These are phyloP conservation scores for Geranomyces michiganensis DNA, from an alignment of 192 early-diverging fungal genomes.

Conservation along the genomic window DNA sequence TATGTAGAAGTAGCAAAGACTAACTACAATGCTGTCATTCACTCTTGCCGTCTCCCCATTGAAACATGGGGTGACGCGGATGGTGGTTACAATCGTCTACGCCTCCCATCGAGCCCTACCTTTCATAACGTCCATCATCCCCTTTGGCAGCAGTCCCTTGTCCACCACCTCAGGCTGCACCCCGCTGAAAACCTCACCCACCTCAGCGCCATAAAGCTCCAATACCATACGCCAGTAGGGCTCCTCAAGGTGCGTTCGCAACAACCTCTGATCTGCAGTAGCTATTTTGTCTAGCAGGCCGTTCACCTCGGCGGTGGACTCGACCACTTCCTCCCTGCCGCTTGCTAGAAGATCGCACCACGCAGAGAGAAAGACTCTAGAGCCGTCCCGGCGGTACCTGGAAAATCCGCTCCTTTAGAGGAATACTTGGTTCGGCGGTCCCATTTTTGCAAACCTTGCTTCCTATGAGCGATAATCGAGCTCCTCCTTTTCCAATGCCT, in stretches of 20 bases:
- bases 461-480: neutral
- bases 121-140: conserved; percentile 8
- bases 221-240: neutral
- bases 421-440: conserved; percentile 3
- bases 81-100: neutral
- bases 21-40: no score
- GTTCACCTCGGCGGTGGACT: no score
- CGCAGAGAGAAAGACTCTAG: neutral
- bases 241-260: no score
- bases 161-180: conserved; percentile 1
- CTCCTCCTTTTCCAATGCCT: conserved; percentile 2
- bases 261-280: neutral
- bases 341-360: no score
- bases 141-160: conserved; percentile 1
- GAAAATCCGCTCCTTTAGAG: neutral
- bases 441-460: neutral
- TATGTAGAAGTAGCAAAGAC: no score
- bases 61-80: no score
- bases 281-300: neutral
- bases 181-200: neutral
- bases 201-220: neutral
- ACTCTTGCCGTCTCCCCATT: no score
- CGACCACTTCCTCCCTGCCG: no score
- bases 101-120: conserved; percentile 2
- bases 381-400: neutral